phyloP scores from a whole-genome alignment of 1,284 basidiomycete species.

The Fomes fomentarius region DNA sequence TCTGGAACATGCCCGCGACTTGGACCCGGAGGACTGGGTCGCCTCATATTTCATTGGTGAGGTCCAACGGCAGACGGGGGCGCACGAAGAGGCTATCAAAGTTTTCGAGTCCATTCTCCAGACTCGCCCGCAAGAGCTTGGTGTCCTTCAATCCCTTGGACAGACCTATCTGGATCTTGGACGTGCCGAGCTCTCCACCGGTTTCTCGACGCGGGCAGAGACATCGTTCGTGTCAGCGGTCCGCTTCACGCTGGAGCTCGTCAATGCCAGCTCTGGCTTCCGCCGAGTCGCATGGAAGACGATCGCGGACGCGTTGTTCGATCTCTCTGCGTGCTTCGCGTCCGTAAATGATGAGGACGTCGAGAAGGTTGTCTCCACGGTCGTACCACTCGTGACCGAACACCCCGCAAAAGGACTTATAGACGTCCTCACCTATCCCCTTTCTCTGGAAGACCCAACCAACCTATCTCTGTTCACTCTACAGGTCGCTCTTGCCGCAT shows the following conservation, averaged over 20 bases:
- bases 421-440: conserved; percentile 42
- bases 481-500: conserved; percentile 65
- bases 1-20: conserved; percentile 72
- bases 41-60: conserved; percentile 86
- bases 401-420: conserved; percentile 45
- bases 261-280: conserved; percentile 63
- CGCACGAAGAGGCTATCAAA: conserved; percentile 74
- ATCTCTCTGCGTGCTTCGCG: conserved; percentile 53
- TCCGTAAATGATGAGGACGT: conserved; percentile 48
- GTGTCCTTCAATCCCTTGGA: conserved; percentile 75
- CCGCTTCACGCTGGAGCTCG: conserved; percentile 53
- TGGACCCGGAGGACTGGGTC: conserved; percentile 82
- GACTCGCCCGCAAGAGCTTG: conserved; percentile 64
- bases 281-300: conserved; percentile 86
- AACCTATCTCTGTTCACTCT: conserved; percentile 36
- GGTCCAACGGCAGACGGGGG: conserved; percentile 81
- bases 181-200: conserved; percentile 62
- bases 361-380: conserved; percentile 38
- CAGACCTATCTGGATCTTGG: conserved; percentile 80
- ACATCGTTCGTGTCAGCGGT: conserved; percentile 70
- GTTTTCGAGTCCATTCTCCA: conserved; percentile 66
- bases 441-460: conserved; percentile 15
- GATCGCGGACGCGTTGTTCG: conserved; percentile 77
- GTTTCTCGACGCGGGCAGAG: conserved; percentile 79
- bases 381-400: conserved; percentile 43